Conservation (phyloP, 2,329 filamentous ascomycete genomes). For the Ophiobolus disseminans region DNA sequence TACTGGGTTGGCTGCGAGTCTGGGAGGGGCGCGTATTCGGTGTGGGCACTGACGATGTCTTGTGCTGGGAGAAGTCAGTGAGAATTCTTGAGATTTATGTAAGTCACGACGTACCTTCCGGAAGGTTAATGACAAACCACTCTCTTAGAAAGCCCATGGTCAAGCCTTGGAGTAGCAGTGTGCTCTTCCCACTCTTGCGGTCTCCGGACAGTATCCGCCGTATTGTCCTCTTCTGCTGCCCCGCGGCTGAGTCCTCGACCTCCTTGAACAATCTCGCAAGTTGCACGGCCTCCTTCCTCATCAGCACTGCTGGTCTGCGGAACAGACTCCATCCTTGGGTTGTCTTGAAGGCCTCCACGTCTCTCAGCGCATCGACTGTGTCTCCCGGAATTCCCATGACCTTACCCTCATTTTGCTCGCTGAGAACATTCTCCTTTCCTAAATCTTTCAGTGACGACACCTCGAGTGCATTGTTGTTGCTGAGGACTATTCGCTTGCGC, state of each 20-base stretch:
- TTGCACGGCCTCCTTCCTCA: slow-evolving; percentile 79
- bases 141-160: slow-evolving; percentile 79
- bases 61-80: slow-evolving; percentile 64
- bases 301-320: slow-evolving; percentile 76
- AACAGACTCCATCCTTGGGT: slow-evolving; percentile 90
- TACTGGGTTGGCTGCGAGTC: slow-evolving; percentile 65
- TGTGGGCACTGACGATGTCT: slow-evolving; percentile 80
- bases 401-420: slow-evolving; percentile 61
- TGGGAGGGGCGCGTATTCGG: slow-evolving; percentile 76
- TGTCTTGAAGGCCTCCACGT: slow-evolving; percentile 88
- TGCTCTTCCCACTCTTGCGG: slow-evolving; percentile 82
- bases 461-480: slow-evolving; percentile 89
- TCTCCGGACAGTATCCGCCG: slow-evolving; percentile 76
- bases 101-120: slow-evolving; percentile 71
- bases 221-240: slow-evolving; percentile 60
- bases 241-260: slow-evolving; percentile 65
- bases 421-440: slow-evolving; percentile 58
- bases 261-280: slow-evolving; percentile 60
- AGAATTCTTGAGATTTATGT: not conserved
- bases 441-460: slow-evolving; percentile 73
- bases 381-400: slow-evolving; percentile 73
- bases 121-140: slow-evolving; percentile 89
- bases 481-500: slow-evolving; percentile 87
- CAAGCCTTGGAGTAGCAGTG: slow-evolving; percentile 83
- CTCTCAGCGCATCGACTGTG: slow-evolving; percentile 79